These are phyloP conservation scores for Citrus sp. DNA, from an alignment of 345 rosid genomes.

Conservation along the genomic window DNA sequence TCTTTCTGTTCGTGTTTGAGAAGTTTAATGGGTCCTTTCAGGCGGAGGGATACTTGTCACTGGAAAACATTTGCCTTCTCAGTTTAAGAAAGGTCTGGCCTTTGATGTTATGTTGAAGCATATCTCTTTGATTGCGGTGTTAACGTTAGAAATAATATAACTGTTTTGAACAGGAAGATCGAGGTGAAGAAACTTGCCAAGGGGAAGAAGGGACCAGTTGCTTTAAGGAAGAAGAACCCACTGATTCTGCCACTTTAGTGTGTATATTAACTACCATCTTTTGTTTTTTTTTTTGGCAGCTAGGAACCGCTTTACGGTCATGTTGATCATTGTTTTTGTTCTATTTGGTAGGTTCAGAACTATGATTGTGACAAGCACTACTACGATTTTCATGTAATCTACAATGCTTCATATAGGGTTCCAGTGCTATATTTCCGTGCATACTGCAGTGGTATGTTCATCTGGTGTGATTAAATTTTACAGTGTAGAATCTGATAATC, in stretches of 20 bases:
- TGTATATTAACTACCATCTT: not conserved
- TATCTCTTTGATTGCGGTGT: not conserved
- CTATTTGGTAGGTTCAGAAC: constrained; percentile 39
- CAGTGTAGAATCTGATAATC: not conserved
- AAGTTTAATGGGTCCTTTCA: constrained; percentile 12
- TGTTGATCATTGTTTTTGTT: constrained; percentile 7
- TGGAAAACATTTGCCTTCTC: constrained; percentile 48
- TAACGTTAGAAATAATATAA: not conserved
- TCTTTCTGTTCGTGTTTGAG: not conserved
- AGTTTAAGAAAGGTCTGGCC: constrained; percentile 37
- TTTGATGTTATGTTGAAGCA: not conserved
- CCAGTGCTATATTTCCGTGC: constrained; percentile 84
- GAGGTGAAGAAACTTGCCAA: constrained; percentile 17
- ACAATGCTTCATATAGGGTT: constrained; percentile 64
- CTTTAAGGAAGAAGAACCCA: constrained; percentile 29
- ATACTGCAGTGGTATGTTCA: constrained; percentile 50
- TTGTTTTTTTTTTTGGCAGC: not conserved
- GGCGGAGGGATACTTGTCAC: constrained; percentile 60
- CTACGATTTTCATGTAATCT: constrained; percentile 75
- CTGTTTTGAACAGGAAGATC: constrained; percentile 24
- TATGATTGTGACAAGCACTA: constrained; percentile 40
- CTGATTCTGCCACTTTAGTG: constrained; percentile 67
- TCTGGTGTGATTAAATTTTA: not conserved
- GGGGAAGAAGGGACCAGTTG: constrained; percentile 25
- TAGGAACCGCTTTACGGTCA: not conserved